These are phyloP conservation scores for Grigorovia humatica DNA, from an alignment of 805 yeast genomes.

Conservation along the genomic window DNA sequence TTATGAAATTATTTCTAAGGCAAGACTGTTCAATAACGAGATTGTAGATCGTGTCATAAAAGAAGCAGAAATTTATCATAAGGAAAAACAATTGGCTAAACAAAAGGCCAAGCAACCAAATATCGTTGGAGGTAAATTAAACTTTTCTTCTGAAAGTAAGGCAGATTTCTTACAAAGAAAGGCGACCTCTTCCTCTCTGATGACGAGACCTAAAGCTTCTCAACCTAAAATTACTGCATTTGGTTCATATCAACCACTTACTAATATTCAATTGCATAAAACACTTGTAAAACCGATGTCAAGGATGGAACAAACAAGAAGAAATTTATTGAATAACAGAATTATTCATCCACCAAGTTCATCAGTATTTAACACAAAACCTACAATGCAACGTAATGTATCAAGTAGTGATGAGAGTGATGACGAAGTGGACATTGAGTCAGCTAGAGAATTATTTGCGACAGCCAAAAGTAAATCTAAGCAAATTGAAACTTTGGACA, in stretches of 20 bases:
- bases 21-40: slow-evolving; percentile 42
- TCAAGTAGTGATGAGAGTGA: slow-evolving; percentile 32
- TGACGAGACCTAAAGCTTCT: slow-evolving; percentile 21
- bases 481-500: slow-evolving; percentile 31
- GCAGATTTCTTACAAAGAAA: slow-evolving; percentile 27
- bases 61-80: slow-evolving; percentile 33
- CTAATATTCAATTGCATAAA: slow-evolving; percentile 13
- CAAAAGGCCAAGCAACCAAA: slow-evolving; percentile 5
- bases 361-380: slow-evolving; percentile 38
- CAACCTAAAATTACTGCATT: slow-evolving; percentile 32
- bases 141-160: slow-evolving; percentile 14
- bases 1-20: slow-evolving; percentile 49
- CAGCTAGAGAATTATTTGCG: slow-evolving; percentile 29
- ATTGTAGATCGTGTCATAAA: slow-evolving; percentile 44
- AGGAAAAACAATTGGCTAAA: slow-evolving; percentile 18
- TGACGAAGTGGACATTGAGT: slow-evolving; percentile 31
- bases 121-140: neutral
- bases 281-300: slow-evolving; percentile 24
- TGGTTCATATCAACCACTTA: slow-evolving; percentile 27
- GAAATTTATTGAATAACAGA: slow-evolving; percentile 22
- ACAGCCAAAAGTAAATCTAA: slow-evolving; percentile 23
- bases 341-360: slow-evolving; percentile 40
- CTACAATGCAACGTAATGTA: slow-evolving; percentile 15
- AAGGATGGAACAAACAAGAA: slow-evolving; percentile 32
- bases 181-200: slow-evolving; percentile 21